Evolutionary conservation across 768 basidiomycete species (phyloP), one percentile per base, ranked within the genome.

Genomic region (Lactarius sanguifluus): DNA sequence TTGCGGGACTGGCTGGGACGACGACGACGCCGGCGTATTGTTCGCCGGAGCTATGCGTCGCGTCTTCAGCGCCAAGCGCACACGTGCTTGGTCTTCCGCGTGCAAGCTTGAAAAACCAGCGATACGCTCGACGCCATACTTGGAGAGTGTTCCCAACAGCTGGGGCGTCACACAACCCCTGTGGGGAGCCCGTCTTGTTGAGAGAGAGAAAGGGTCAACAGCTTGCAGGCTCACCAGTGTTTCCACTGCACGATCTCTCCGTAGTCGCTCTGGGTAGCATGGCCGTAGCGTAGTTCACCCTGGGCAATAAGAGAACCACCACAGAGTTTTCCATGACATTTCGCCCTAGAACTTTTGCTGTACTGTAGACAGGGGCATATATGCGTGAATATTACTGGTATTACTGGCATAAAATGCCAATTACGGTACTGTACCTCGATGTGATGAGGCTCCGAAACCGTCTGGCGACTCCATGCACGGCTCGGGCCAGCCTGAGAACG

Each of bases 171-270:
- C 38, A 36, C 70, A 71, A 38, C 59, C 56, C 70, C 70, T 71
- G 38, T 50, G 43, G 9, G 50, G 64, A 55, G 36, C 54, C 57
- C 59, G 60, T 52, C 40, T 67, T 25, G n/a, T 57, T 64, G 25
- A 65, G 23, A 40, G 36, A 40, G 45, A 32, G 57, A 52, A 57
- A 55, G 41, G 50, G 16, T 16, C 25, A 55, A 52, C 30, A 30
- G 23, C 12, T 45, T 65, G 47, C 45, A 32, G 36, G 65, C 79
- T 71, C 76, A 90, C 90, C 91, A 92, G 70, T 92, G 91, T 50
- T 85, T 79, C 91, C 91, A 92, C 72, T 86, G 81, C 3, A 91
- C 84, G 0, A 80, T 83, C 74, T 90, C 87, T 57, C 88, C 85
- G 59, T 81, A 85, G 45, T 80, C 75, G 23, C 74, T 77, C 10